phyloP scores from a whole-genome alignment of 2,329 filamentous ascomycete species.

The Colletotrichum caudatum region DNA sequence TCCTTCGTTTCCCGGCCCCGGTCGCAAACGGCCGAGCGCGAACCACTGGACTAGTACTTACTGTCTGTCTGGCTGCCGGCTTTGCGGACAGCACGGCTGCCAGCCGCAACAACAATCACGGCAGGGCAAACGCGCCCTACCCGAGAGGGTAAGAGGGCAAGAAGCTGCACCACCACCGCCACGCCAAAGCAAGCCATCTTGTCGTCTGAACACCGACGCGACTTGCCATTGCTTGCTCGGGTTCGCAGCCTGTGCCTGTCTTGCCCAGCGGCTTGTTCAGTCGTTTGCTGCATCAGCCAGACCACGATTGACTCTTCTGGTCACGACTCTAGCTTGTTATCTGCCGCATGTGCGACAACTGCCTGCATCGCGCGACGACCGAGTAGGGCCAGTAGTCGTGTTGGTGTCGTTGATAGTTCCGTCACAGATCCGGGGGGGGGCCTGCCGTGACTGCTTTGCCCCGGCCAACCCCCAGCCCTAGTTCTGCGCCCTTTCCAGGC shows the following conservation, averaged over 20 bases:
- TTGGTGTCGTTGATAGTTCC: slow-evolving; percentile 23
- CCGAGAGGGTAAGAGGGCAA: slow-evolving; percentile 17
- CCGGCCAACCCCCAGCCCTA: slow-evolving; percentile 34
- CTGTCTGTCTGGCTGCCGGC: neutral
- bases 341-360: slow-evolving; percentile 29
- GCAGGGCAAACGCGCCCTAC: slow-evolving; percentile 38
- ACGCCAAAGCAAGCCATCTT: slow-evolving; percentile 23
- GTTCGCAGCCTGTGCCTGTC: neutral
- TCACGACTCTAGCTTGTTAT: slow-evolving; percentile 9
- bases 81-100: slow-evolving; percentile 15
- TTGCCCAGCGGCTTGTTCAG: slow-evolving; percentile 2
- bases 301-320: slow-evolving; percentile 13
- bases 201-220: slow-evolving; percentile 12
- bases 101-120: slow-evolving; percentile 25
- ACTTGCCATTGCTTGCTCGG: slow-evolving; percentile 23
- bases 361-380: slow-evolving; percentile 20
- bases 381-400: slow-evolving; percentile 19
- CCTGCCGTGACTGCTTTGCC: slow-evolving; percentile 26
- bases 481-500: slow-evolving; percentile 32
- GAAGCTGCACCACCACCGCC: slow-evolving; percentile 30
- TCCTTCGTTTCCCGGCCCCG: slow-evolving; percentile 43
- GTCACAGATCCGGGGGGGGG: slow-evolving; percentile 25
- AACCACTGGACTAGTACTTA: slow-evolving; percentile 9
- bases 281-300: slow-evolving; percentile 21
- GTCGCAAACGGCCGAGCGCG: slow-evolving; percentile 46